Percentiles rank a stretch among this genome's conserved stretches.
Conservation (phyloP, 1,284 basidiomycete species). For the Pholiota adiposa region DNA sequence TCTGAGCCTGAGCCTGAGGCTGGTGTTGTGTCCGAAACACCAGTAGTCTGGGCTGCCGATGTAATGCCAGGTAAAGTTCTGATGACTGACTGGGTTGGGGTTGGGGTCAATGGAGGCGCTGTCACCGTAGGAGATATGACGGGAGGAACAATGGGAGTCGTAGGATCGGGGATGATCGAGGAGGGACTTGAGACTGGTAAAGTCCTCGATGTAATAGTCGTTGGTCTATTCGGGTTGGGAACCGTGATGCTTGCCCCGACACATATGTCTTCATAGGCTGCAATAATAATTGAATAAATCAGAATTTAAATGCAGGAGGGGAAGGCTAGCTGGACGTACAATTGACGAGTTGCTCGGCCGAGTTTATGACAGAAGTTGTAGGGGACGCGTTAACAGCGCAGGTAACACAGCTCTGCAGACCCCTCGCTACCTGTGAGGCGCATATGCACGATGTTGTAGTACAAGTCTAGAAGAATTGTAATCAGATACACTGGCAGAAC, state of each 20-base stretch:
- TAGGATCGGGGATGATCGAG: background rate
- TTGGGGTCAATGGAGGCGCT: background rate
- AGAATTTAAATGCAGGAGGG: background rate
- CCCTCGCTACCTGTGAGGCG: background rate
- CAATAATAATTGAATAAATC: background rate
- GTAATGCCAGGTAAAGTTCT: background rate
- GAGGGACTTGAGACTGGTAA: background rate
- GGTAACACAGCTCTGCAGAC: conserved; percentile 18
- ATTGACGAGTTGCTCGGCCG: conserved; percentile 14
- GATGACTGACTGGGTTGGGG: background rate
- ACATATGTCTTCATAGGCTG: background rate
- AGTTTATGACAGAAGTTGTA: background rate
- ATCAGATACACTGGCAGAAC: background rate
- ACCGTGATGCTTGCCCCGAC: background rate
- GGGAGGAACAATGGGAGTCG: background rate
- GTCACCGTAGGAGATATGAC: background rate
- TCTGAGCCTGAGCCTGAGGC: no score
- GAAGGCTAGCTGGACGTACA: conserved; percentile 7
- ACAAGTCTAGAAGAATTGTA: conserved; percentile 12
- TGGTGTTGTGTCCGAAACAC: no score
- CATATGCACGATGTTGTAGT: conserved; percentile 17
- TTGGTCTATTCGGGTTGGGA: background rate
- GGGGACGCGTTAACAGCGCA: conserved; percentile 15
- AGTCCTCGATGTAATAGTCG: background rate
- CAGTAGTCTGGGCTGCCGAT: no score